These are phyloP conservation scores for Ascochyta lentis DNA, from an alignment of 2,329 filamentous ascomycete genomes.

Conservation along the genomic window DNA sequence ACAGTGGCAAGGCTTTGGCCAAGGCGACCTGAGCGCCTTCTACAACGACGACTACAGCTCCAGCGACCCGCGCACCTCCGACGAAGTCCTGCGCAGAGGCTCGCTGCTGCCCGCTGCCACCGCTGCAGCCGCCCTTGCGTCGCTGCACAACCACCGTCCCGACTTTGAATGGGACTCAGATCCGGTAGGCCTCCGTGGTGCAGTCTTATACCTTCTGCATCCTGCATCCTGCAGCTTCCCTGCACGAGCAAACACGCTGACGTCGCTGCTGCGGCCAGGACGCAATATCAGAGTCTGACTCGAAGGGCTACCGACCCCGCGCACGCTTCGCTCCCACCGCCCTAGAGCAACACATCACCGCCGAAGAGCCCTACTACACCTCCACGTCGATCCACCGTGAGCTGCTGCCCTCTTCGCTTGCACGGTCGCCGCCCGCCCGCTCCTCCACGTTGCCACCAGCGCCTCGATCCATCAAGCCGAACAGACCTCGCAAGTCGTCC, in stretches of 20 bases:
- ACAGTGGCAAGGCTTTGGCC: slow-evolving; percentile 54
- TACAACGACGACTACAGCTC: slow-evolving; percentile 71
- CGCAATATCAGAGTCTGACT: slow-evolving; percentile 47
- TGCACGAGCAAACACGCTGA: slow-evolving; percentile 26
- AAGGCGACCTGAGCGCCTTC: slow-evolving; percentile 68
- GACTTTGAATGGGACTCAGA: slow-evolving; percentile 61
- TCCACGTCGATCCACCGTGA: slow-evolving; percentile 71
- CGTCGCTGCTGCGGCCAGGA: slow-evolving; percentile 38
- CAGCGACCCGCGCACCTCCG: slow-evolving; percentile 70
- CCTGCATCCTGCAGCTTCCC: slow-evolving; percentile 5
- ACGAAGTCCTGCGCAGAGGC: slow-evolving; percentile 71
- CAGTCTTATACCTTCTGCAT: not conserved
- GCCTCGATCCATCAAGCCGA: slow-evolving; percentile 73
- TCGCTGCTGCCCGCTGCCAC: slow-evolving; percentile 72
- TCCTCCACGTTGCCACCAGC: slow-evolving; percentile 88
- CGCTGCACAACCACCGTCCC: slow-evolving; percentile 79
- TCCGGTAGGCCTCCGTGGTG: slow-evolving; percentile 36
- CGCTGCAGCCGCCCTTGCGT: slow-evolving; percentile 85
- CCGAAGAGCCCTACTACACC: slow-evolving; percentile 50
- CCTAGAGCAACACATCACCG: slow-evolving; percentile 74
- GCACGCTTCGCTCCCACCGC: slow-evolving; percentile 51
- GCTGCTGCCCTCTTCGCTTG: slow-evolving; percentile 81
- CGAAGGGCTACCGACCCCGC: slow-evolving; percentile 47
- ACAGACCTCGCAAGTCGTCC: slow-evolving; percentile 82
- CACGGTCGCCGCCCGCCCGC: slow-evolving; percentile 81